Evolutionary conservation across 139 green algal species (phyloP).

Genomic region (Mesotaenium endlicherianum): DNA sequence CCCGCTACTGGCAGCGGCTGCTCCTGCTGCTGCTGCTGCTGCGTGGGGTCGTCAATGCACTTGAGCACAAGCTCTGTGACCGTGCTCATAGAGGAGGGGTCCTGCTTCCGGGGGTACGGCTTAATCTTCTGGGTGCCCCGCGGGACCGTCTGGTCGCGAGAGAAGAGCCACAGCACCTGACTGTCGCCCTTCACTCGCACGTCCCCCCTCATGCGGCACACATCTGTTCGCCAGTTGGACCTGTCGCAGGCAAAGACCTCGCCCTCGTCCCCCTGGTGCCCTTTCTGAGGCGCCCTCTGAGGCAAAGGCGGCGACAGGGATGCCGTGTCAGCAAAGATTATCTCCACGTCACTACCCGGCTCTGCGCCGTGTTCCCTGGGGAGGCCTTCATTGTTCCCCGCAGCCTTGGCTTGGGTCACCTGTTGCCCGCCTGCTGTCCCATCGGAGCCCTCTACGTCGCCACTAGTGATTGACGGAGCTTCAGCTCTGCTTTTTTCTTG

Average conservation of each 20-base stretch:
- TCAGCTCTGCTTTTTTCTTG: too few relatives aligned
- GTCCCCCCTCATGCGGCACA: neutral
- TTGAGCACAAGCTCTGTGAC: neutral
- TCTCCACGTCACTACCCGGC: too few relatives aligned
- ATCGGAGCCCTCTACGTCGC: too few relatives aligned
- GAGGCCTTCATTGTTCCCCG: too few relatives aligned
- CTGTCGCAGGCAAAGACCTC: conserved; percentile 1
- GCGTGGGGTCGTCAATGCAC: neutral
- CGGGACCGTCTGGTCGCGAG: neutral
- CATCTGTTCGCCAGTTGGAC: conserved; percentile 5
- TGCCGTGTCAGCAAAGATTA: neutral
- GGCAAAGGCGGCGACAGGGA: too few relatives aligned
- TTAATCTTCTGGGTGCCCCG: neutral
- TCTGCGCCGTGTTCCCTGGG: too few relatives aligned
- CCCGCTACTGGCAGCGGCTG: neutral
- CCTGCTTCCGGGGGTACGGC: conserved; percentile 6
- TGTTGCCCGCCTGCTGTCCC: too few relatives aligned
- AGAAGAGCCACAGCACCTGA: neutral
- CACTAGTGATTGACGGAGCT: too few relatives aligned
- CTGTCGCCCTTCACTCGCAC: neutral
- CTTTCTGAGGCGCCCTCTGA: neutral
- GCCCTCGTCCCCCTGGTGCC: neutral
- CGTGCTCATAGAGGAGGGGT: neutral
- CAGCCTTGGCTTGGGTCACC: too few relatives aligned
- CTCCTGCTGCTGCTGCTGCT: too few relatives aligned